These are phyloP conservation scores for Taiozyma sp. DNA, from an alignment of 1,139 yeast species.

Conservation along the genomic window DNA sequence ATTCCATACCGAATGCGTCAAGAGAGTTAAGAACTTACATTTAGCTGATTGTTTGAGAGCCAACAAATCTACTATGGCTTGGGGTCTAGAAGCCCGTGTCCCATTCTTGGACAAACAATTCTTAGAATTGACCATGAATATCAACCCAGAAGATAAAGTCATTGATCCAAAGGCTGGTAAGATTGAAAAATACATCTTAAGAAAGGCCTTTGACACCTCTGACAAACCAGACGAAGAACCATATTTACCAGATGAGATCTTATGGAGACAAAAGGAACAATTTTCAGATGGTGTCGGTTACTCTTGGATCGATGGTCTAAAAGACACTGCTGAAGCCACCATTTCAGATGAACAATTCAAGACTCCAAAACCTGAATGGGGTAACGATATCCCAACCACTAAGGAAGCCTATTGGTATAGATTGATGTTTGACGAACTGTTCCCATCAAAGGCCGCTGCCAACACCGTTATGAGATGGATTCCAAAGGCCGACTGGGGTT, in stretches of 20 bases:
- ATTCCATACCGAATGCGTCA: conserved; percentile 93
- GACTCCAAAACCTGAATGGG: conserved; percentile 94
- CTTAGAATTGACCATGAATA: conserved; percentile 90
- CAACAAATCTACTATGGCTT: conserved; percentile 99
- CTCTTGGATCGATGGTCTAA: conserved; percentile 97
- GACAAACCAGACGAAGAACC: conserved; percentile 68
- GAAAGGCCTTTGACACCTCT: conserved; percentile 93
- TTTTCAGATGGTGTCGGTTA: conserved; percentile 99
- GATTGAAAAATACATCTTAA: conserved; percentile 90
- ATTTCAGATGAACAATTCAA: conserved; percentile 88
- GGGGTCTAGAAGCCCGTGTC: conserved; percentile 99
- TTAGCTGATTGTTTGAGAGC: conserved; percentile 97
- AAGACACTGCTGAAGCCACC: conserved; percentile 87
- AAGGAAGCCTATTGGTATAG: conserved; percentile 99
- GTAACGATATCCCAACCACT: conserved; percentile 87
- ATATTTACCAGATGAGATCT: conserved; percentile 91
- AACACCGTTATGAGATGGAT: conserved; percentile 98
- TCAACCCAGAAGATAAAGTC: conserved; percentile 87
- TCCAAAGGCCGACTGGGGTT: conserved; percentile 99
- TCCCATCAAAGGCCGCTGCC: conserved; percentile 90
- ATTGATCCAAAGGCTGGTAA: conserved; percentile 63
- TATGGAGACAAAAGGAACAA: conserved; percentile 99
- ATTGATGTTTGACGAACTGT: conserved; percentile 88
- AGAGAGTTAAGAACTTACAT: conserved; percentile 95
- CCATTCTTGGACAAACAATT: conserved; percentile 96